Evolutionary conservation across 306 rosid genomes (phyloP), one percentile per base, ranked within the genome.

Genomic region (Ormosia semicastrata): DNA sequence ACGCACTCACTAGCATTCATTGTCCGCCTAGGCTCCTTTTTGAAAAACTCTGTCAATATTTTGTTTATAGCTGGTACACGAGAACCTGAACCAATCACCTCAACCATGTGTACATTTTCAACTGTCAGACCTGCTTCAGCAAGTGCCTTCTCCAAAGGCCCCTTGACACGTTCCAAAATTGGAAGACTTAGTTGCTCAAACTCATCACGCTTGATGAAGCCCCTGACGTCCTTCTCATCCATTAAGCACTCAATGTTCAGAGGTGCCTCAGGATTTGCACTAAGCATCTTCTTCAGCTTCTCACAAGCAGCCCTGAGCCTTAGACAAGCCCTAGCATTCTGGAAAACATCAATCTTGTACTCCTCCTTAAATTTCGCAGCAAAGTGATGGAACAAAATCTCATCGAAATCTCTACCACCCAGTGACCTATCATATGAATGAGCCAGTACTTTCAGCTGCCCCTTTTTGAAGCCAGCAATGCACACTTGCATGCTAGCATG

Each of bases 1-100:
- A 96, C 94, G 73, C 99, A 93, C 73, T 96, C 99, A 71, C 98
- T 93, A 6, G 98, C 97, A 83, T 96, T 96, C 98, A 96, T 93
- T 66, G 99, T 96, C 37, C 99, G 89, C 86, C 97, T 89, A 32
- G 99, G 98, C 80, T 96, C 99, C 92, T 93, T 96, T 24, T 82
- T 81, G 86, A 96, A 93, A 83, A 93, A 93, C 36, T 93, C 97
- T 0, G 97, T 92, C 86, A 96, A 85, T 78, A 96, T 96, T 79
- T 83, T 93, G 63, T 91, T 82, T 50, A 96, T 50, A 50, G 99
- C 97, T 43, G 98, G 99, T 39, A 96, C 88, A 7, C 98, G 94
- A 83, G 99, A 96, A n/a, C 93, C 98, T 12, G 99, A 96, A 75
- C 99, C 99, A 79, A 93, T 92, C 30, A 96, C 91, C 91, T 96